These are phyloP conservation scores for Trichoderma guizhouense DNA, from an alignment of 2,329 filamentous ascomycete genomes.

Conservation along the genomic window DNA sequence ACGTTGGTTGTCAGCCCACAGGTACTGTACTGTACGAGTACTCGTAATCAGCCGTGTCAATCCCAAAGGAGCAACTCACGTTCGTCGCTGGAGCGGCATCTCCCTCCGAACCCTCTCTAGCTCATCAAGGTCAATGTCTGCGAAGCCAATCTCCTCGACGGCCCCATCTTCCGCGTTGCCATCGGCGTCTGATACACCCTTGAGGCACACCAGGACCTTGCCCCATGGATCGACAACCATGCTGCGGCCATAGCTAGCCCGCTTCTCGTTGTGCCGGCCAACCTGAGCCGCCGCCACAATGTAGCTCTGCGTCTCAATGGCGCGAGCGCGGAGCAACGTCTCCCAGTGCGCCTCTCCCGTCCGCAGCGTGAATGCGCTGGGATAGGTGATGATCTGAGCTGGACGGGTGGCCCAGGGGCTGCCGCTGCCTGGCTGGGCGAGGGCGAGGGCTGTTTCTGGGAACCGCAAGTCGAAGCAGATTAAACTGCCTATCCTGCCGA, in stretches of 20 bases:
- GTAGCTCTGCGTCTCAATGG: constrained; percentile 86
- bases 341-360: constrained; percentile 89
- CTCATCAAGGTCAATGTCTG: constrained; percentile 50
- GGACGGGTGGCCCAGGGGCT: constrained; percentile 33
- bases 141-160: constrained; percentile 49
- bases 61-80: constrained; percentile 39
- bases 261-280: constrained; percentile 68
- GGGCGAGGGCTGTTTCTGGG: constrained; percentile 67
- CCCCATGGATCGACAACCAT: constrained; percentile 90
- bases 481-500: constrained; percentile 73
- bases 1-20: background rate
- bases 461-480: constrained; percentile 94
- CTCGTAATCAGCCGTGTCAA: background rate
- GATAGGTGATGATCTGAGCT: constrained; percentile 79
- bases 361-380: constrained; percentile 83
- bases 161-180: constrained; percentile 40
- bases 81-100: constrained; percentile 52
- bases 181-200: constrained; percentile 47
- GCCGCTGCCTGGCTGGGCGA: constrained; percentile 46
- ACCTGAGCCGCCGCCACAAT: constrained; percentile 80
- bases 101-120: constrained; percentile 47
- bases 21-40: background rate
- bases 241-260: constrained; percentile 80
- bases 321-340: constrained; percentile 69
- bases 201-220: constrained; percentile 62